These are phyloP conservation scores for Elongisporangium prolatum DNA, from an alignment of 352 stramenopile species.

Conservation along the genomic window DNA sequence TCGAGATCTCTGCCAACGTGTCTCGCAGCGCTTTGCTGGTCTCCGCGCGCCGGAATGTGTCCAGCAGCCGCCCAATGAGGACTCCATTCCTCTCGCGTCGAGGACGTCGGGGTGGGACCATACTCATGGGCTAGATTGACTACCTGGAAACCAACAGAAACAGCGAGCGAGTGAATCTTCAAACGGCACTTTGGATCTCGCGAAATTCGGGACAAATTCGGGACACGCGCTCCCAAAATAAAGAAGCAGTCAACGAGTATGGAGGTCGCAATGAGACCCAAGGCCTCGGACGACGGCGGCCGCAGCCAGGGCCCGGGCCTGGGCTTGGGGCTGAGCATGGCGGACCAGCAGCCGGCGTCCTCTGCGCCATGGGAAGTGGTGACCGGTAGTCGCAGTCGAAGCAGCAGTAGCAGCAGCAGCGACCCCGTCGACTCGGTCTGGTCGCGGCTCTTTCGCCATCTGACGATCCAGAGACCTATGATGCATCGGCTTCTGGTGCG, in stretches of 20 bases:
- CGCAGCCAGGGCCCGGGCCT: no score
- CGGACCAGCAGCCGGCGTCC: neutral
- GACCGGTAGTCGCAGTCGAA: neutral
- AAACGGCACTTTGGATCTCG: neutral
- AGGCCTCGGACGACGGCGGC: neutral
- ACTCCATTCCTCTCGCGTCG: neutral
- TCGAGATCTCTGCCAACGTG: conserved; percentile 47
- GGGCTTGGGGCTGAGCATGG: neutral
- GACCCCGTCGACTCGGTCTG: neutral
- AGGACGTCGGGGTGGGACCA: neutral
- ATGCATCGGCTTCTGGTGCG: neutral
- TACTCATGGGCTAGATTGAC: neutral
- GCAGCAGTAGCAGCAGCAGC: neutral
- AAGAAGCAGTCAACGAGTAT: neutral
- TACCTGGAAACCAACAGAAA: neutral
- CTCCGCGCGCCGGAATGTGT: neutral
- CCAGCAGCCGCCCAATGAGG: neutral
- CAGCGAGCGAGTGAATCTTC: neutral
- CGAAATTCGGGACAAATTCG: neutral
- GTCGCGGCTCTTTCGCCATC: neutral
- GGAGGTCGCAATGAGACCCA: neutral
- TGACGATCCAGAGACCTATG: neutral
- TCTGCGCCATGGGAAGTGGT: neutral
- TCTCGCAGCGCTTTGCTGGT: conserved; percentile 17
- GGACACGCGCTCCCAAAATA: neutral